Percentiles rank a stretch among this genome's conserved stretches.
Evolutionary conservation across 306 rosid species (phyloP).

Genomic region (Astragalus membranaceus): DNA sequence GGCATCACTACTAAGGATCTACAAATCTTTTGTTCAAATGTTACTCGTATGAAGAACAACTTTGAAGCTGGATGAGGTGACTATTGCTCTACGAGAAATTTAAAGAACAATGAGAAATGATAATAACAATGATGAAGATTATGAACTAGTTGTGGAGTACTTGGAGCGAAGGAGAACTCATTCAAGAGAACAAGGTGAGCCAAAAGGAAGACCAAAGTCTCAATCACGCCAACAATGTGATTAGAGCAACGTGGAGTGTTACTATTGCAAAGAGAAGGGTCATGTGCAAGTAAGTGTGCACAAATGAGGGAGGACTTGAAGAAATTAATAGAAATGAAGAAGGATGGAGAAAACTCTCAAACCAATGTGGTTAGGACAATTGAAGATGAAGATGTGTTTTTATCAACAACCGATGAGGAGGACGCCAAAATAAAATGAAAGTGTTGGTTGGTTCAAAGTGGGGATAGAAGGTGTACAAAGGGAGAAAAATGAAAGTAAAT

Average conservation of each 20-base stretch:
- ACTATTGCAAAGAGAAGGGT: background rate
- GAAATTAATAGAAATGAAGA: too few relatives aligned
- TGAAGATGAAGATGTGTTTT: background rate
- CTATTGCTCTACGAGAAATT: background rate
- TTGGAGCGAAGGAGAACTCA: background rate
- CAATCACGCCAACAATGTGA: background rate
- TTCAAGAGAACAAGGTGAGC: background rate
- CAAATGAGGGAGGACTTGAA: too few relatives aligned
- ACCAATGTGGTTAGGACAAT: background rate
- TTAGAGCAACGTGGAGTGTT: background rate
- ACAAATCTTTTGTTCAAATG: background rate
- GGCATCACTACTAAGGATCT: background rate
- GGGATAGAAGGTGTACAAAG: rapidly evolving
- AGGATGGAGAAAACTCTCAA: too few relatives aligned
- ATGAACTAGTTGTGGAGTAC: background rate
- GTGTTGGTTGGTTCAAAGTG: too few relatives aligned
- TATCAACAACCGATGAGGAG: background rate
- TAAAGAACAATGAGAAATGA: background rate
- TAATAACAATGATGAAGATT: background rate
- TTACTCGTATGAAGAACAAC: background rate
- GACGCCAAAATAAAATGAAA: too few relatives aligned
- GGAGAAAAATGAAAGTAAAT: too few relatives aligned
- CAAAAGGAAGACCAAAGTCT: background rate
- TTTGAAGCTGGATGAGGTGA: background rate
- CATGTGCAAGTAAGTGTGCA: background rate